phyloP scores from a whole-genome alignment of 306 rosid species.

The Ormosia emarginata region DNA sequence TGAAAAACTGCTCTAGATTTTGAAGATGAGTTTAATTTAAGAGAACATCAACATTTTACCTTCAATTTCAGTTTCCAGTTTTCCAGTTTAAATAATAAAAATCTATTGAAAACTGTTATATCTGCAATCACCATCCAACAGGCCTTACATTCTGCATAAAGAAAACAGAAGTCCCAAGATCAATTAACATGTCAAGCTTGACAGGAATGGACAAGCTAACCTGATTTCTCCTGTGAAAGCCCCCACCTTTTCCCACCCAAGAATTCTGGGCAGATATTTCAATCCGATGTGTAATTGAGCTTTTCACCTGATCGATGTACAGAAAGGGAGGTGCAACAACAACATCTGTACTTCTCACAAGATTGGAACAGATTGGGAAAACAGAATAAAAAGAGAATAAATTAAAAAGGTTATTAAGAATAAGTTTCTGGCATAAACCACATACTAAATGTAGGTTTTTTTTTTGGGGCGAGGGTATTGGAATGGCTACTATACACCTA shows the following conservation, averaged over 20 bases:
- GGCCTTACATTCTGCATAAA: neutral
- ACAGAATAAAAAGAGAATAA: neutral
- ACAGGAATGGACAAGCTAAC: slow-evolving; percentile 38
- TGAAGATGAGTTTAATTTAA: neutral
- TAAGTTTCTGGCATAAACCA: neutral
- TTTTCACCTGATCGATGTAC: slow-evolving; percentile 86
- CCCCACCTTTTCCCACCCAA: slow-evolving; percentile 97
- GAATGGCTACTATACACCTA: slow-evolving; percentile 22
- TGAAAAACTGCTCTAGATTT: neutral
- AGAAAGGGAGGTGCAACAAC: slow-evolving; percentile 96
- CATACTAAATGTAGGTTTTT: neutral
- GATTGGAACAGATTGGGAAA: neutral
- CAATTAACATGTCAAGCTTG: neutral
- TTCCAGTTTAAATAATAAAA: neutral
- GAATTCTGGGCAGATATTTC: slow-evolving; percentile 94
- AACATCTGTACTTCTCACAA: slow-evolving; percentile 63
- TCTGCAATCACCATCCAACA: neutral
- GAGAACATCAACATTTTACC: neutral
- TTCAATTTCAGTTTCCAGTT: neutral
- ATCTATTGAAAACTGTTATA: neutral
- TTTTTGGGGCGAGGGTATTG: neutral
- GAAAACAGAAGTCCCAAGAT: neutral
- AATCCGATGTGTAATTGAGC: slow-evolving; percentile 66
- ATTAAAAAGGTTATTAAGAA: neutral
- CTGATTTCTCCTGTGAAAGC: slow-evolving; percentile 98